Evolutionary conservation across 2,329 filamentous ascomycete genomes (phyloP), one percentile per base, ranked within the genome.

Genomic region (Verticillium alfalfae): DNA sequence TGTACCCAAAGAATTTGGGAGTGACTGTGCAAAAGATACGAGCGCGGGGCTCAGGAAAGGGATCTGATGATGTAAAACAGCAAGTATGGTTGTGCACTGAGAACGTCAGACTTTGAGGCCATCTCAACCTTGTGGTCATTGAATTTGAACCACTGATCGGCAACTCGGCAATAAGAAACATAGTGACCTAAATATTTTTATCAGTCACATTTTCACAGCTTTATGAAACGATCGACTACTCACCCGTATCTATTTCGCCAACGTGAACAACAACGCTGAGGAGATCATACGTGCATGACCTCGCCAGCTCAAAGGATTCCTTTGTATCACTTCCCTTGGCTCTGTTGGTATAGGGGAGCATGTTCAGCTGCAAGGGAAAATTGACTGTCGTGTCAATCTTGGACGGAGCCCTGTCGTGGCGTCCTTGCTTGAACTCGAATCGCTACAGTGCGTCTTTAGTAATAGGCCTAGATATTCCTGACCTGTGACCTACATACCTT

Each of bases 111-210:
- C 71, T 95, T 89, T 56, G 86, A 87, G 2, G 92, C 94, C 61
- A 93, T 72, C 64, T 93, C 91, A 31, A 98, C 94, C 72, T 92
- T 93, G 73, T 95, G 93, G 72, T 98, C 94, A 70, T 98, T 96
- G 76, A 97, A 97, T 61, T 91, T 87, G 74, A 97, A 96, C 94
- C 94, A 98, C 84, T 96, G 67, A 61, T 91, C 89, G 5, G 88
- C 90, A 63, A 94, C 89, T 56, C 92, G 82, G 63, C 91, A 93
- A 73, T 96, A 97, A n/a, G 89, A 91, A 61, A 93, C 88, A 70
- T 96, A 96, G 71, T 96, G 92, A 8, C 91, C 77, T 78, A 34
- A 13, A 15, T 18, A 6, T 26, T 34, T 10, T 56, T 31, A 36
- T 34, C 26, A 56, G n/a, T 56, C 13, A 34, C n/a, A n/a, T 16